Conservation (phyloP, 805 yeast genomes). For the Cyberlindnera mrakii region DNA sequence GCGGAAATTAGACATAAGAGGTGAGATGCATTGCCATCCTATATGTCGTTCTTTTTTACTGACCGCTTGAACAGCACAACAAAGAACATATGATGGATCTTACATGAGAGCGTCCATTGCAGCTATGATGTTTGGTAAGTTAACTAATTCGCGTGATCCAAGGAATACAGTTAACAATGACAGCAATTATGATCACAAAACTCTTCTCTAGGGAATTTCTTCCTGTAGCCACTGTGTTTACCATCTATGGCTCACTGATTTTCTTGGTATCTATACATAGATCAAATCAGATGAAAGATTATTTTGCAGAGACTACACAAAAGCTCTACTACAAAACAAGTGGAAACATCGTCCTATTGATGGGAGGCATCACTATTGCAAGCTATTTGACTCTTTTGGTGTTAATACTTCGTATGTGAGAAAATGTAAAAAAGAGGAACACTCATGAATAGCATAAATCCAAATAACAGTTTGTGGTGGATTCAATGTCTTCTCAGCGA, state of each 20-base stretch:
- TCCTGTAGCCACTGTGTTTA: constrained; percentile 61
- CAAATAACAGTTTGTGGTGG: too few relatives aligned
- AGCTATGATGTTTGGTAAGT: constrained; percentile 45
- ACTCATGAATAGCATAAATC: too few relatives aligned
- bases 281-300: constrained; percentile 28
- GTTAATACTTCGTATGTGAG: constrained; percentile 38
- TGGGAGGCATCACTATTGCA: constrained; percentile 42
- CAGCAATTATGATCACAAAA: constrained; percentile 50
- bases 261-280: constrained; percentile 33
- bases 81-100: constrained; percentile 82
- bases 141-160: too few relatives aligned
- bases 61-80: constrained; percentile 43
- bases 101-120: constrained; percentile 70
- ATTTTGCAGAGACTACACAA: constrained; percentile 32
- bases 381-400: constrained; percentile 48
- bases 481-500: too few relatives aligned
- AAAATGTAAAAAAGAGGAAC: too few relatives aligned
- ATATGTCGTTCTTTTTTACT: neutral
- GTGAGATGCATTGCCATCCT: constrained; percentile 1
- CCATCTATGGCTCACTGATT: constrained; percentile 48
- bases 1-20: constrained; percentile 11
- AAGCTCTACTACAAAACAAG: constrained; percentile 46
- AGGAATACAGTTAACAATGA: neutral
- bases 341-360: constrained; percentile 52
- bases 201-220: constrained; percentile 58